Conservation (phyloP, 2,329 filamentous ascomycete species). For the Pochonia chlamydosporia region DNA sequence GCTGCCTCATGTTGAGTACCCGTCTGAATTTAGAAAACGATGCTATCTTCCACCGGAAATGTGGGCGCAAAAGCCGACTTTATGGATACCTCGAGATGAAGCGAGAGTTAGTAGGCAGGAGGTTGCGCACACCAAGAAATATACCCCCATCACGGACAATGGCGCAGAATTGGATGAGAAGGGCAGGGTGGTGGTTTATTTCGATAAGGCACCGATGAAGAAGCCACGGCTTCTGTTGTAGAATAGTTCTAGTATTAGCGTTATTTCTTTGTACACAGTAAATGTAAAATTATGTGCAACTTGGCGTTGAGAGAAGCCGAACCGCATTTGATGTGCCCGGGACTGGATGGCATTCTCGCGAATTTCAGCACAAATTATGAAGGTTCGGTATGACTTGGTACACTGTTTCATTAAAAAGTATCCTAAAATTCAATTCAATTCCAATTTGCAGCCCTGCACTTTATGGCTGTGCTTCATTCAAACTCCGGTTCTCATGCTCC, state of each 20-base stretch:
- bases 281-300: no score
- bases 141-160: constrained; percentile 71
- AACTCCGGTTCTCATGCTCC: no score
- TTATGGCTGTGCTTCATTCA: no score
- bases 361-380: no score
- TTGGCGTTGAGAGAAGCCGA: no score
- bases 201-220: constrained; percentile 32
- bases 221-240: constrained; percentile 34
- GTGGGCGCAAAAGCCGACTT: constrained; percentile 57
- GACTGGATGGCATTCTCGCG: no score
- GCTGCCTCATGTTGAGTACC: constrained; percentile 36
- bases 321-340: no score
- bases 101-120: constrained; percentile 74
- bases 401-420: no score
- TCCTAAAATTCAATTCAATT: no score
- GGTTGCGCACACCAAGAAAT: constrained; percentile 61
- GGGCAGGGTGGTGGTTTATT: constrained; percentile 27
- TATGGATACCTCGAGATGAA: constrained; percentile 81
- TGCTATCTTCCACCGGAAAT: constrained; percentile 60
- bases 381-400: no score
- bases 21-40: constrained; percentile 42
- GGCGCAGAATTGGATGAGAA: constrained; percentile 27
- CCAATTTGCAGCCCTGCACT: no score
- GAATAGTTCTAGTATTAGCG: not conserved
- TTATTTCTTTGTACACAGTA: no score